Evolutionary conservation across 306 rosid species (phyloP), one percentile per base, ranked within the genome.

Genomic region (Calophaca sinica): DNA sequence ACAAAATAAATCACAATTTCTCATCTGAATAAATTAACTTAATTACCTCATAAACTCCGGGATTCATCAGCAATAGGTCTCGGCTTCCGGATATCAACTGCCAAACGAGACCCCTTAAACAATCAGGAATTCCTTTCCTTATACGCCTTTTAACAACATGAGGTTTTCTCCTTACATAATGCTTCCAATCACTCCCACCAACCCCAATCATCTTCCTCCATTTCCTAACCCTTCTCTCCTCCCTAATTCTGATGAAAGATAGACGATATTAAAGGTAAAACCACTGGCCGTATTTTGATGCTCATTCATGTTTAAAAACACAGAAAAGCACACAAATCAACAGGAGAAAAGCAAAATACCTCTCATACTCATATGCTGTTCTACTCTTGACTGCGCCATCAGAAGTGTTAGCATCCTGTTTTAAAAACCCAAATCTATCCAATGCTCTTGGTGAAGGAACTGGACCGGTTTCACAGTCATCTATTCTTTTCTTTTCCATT

Each of bases 131-230:
- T 76, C 99, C 99, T 90, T 94, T 92, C 80, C 97, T 88, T 79
- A 94, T 92, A 26, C 99, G 96, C 84, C 99, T 85, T 85, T 86
- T 89, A 77, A 94, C 97, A 76, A 94, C 96, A 67, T 94, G 82
- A 77, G 91, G 96, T 81, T 92, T 94, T 87, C 88, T 87, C 82
- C 97, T 88, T 45, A 81, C 76, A 84, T 92, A 92, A 83, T 90
- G 89, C 81, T 94, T 94, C 99, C 99, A 92, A 70, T 94, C 99
- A 87, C 99, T 92, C 77, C 99, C 99, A 72, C 98, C 98, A 58
- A 82, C 96, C 81, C 98, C 98, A 81, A 94, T 90, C 98, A 94
- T 94, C 86, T 92, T 94, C 88, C 99, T 94, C 99, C 99, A 94
- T 90, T 94, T 94, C 79, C 96, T 89, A 73, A 92, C 88, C 80